A percentile compares a stretch with the other conserved stretches of the same genome.
phyloP scores from a whole-genome alignment of 345 rosid genomes.

The Eucalyptus albens region DNA sequence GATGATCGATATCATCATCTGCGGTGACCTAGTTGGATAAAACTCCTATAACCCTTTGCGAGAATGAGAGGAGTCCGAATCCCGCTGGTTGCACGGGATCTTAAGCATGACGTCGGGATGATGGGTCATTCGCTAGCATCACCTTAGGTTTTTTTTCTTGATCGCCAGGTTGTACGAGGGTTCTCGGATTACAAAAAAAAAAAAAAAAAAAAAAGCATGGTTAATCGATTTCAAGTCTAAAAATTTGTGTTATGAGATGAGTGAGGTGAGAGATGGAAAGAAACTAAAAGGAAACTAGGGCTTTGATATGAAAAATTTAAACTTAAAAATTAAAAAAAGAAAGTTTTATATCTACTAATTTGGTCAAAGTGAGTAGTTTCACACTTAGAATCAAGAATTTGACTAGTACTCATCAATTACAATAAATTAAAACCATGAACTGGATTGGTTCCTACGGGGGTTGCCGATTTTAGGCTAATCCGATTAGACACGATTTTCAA shows the following conservation, averaged over 20 bases:
- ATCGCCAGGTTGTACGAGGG: accelerated
- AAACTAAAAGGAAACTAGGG: accelerated
- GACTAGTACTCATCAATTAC: too few relatives aligned
- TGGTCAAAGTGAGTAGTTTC: accelerated
- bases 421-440: too few relatives aligned
- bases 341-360: not conserved
- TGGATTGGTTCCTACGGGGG: accelerated
- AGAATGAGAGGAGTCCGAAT: accelerated
- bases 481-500: accelerated
- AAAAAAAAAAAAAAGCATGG: too few relatives aligned
- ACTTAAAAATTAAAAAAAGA: too few relatives aligned
- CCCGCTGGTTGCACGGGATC: accelerated
- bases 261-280: too few relatives aligned
- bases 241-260: accelerated
- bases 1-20: accelerated
- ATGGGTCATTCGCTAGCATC: accelerated
- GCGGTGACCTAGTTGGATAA: too few relatives aligned
- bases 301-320: accelerated
- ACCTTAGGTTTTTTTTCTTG: too few relatives aligned
- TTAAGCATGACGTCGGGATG: accelerated
- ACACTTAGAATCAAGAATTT: too few relatives aligned
- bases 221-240: accelerated
- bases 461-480: accelerated
- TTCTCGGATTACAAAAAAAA: too few relatives aligned
- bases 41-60: accelerated